Evolutionary conservation across 2,329 filamentous ascomycete genomes (phyloP).

Genomic region (Phialophora chinensis): DNA sequence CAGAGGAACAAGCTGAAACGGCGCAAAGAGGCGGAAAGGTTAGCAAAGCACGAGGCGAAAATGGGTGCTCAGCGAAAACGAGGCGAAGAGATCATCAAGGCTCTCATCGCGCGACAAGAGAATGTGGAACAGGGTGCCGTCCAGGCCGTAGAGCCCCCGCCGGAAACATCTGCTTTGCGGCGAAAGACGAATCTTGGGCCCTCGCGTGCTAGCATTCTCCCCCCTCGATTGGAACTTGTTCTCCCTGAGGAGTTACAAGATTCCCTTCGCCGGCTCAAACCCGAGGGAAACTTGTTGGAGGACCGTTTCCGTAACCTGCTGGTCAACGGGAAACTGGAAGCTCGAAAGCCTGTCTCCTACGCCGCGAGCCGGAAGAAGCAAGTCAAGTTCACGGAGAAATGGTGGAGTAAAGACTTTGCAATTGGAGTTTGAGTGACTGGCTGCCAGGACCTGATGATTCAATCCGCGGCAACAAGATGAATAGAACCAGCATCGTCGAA

Average conservation of each 20-base stretch:
- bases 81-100: slow-evolving; percentile 62
- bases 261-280: slow-evolving; percentile 79
- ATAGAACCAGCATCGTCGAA: not conserved
- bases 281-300: slow-evolving; percentile 92
- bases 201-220: slow-evolving; percentile 60
- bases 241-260: slow-evolving; percentile 83
- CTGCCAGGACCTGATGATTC: not conserved
- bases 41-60: slow-evolving; percentile 74
- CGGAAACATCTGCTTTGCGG: slow-evolving; percentile 15
- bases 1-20: slow-evolving; percentile 88
- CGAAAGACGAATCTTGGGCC: slow-evolving; percentile 29
- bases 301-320: slow-evolving; percentile 90
- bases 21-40: slow-evolving; percentile 83
- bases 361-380: slow-evolving; percentile 75
- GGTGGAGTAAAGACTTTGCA: slow-evolving; percentile 91
- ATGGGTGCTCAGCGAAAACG: slow-evolving; percentile 77
- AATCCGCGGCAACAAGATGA: not conserved
- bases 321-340: slow-evolving; percentile 87
- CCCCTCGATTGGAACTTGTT: slow-evolving; percentile 80
- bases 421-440: not conserved
- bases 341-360: slow-evolving; percentile 77
- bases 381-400: slow-evolving; percentile 88
- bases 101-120: slow-evolving; percentile 24
- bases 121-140: slow-evolving; percentile 63
- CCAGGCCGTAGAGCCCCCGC: not conserved